Conservation (phyloP, 2,329 filamentous ascomycete species). For the Botrytis elliptica region DNA sequence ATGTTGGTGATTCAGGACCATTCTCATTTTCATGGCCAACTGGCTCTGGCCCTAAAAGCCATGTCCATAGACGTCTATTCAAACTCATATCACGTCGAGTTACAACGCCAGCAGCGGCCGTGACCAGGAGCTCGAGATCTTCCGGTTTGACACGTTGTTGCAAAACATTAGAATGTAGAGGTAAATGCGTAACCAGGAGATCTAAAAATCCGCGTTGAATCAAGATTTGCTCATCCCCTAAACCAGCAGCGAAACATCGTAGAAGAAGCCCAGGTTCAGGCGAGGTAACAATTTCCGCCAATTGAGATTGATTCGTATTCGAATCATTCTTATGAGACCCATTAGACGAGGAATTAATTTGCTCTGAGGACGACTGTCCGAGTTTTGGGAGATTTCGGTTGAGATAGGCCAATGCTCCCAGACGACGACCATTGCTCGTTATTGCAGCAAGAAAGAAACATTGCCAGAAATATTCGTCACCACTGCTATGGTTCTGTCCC, state of each 20-base stretch:
- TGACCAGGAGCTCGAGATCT: constrained; percentile 79
- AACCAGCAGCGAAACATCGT: constrained; percentile 86
- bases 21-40: constrained; percentile 48
- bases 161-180: constrained; percentile 77
- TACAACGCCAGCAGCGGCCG: constrained; percentile 83
- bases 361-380: constrained; percentile 44
- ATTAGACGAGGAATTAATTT: constrained; percentile 35
- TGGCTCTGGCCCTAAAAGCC: constrained; percentile 82
- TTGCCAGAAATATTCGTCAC: constrained; percentile 95
- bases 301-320: constrained; percentile 49
- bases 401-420: constrained; percentile 85
- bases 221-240: constrained; percentile 82
- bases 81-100: constrained; percentile 92
- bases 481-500: constrained; percentile 54
- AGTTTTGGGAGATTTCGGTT: constrained; percentile 75
- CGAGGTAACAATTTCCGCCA: constrained; percentile 69
- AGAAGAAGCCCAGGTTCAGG: constrained; percentile 90
- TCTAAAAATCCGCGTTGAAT: constrained; percentile 95
- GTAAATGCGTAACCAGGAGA: constrained; percentile 84
- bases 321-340: constrained; percentile 34
- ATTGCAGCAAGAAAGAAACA: constrained; percentile 93
- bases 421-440: constrained; percentile 79
- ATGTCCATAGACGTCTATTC: constrained; percentile 91
- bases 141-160: constrained; percentile 69
- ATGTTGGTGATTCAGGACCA: constrained; percentile 46